phyloP scores from a whole-genome alignment of 306 rosid species.

The Prunus davidiana region DNA sequence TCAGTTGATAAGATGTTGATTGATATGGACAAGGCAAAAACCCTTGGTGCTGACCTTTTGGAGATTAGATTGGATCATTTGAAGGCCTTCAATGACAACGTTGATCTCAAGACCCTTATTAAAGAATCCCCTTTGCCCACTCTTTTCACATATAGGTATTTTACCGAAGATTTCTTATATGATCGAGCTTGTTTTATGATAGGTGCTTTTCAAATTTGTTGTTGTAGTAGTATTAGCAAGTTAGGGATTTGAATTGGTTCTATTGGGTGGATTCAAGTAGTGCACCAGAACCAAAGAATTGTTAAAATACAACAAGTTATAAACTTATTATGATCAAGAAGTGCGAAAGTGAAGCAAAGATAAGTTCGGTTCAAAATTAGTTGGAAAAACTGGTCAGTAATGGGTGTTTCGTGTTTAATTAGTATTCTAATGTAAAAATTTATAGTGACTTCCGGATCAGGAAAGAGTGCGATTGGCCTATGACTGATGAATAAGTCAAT shows the following conservation, averaged over 20 bases:
- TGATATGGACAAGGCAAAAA: slow-evolving; percentile 40
- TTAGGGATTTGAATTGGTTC: neutral
- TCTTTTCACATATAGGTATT: slow-evolving; percentile 60
- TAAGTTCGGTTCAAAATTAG: neutral
- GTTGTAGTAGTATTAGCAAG: neutral
- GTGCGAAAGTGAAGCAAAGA: neutral
- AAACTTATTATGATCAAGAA: neutral
- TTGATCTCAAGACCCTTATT: slow-evolving; percentile 45
- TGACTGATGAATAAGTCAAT: neutral
- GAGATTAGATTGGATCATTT: slow-evolving; percentile 67
- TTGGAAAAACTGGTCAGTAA: neutral
- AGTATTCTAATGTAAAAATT: neutral
- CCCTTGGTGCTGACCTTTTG: slow-evolving; percentile 59
- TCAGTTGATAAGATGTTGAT: slow-evolving; percentile 44
- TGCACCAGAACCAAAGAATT: neutral
- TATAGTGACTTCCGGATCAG: neutral
- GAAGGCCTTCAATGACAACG: slow-evolving; percentile 41
- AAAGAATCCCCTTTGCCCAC: slow-evolving; percentile 48
- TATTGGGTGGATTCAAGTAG: neutral
- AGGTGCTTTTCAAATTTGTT: neutral
- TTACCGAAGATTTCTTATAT: neutral
- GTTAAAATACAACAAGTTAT: neutral
- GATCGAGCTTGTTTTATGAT: neutral
- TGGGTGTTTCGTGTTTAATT: neutral
- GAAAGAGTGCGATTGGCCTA: neutral